Base-by-base conservation (phyloP, 1,284 basidiomycete genomes). In the Ceratobasidium sp. region DNA sequence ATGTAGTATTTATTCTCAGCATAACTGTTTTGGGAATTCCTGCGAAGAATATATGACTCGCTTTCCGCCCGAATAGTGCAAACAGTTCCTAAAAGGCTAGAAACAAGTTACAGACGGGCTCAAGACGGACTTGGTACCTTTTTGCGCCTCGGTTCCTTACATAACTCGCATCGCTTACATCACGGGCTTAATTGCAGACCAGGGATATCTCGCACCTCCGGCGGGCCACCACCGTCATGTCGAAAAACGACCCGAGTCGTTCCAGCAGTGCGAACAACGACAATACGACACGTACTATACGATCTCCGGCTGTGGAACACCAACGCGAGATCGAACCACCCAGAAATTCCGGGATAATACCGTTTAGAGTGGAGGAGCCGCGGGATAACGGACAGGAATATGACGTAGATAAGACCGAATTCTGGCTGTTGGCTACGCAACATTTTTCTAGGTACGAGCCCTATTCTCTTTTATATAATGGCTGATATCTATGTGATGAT, bases 381-480 rank as follows among this genome's bases (percentile, higher is more conserved):
- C 15, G 13, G 34, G 6, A 5, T 29, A 59, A 37, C 57, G 13
- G 29, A n/a, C n/a, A 8, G 52, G 40, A 17, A 15, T 8, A 43
- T 13, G 57, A 51, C 13, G 40, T 68, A 4, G 74, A 76, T 25
- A n/a, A 40, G 25, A 17, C 49, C 22, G 74, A 65, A 11, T 46
- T 76, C 34, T 76, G 74, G 74, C 56, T 68, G 9, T 43, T 76
- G 32, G 74, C 64, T 32, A 54, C 74, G 5, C 64, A 68, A 15
- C 74, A 76, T 51, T 66, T 68, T 25, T 76, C 66, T 1, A 76
- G 74, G 74, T 68, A n/a, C 37, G 19, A 3, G 37, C 17, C 19
- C 25, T 29, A 46, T 8, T 37, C 9, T 43, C 7, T 19, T 29
- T 15, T 9, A 34, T 29, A 43, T 8, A 29, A 1, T 17, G 11